Evolutionary conservation across 2,329 filamentous ascomycete species (phyloP).

Genomic region (Coniochaeta hoffmannii): DNA sequence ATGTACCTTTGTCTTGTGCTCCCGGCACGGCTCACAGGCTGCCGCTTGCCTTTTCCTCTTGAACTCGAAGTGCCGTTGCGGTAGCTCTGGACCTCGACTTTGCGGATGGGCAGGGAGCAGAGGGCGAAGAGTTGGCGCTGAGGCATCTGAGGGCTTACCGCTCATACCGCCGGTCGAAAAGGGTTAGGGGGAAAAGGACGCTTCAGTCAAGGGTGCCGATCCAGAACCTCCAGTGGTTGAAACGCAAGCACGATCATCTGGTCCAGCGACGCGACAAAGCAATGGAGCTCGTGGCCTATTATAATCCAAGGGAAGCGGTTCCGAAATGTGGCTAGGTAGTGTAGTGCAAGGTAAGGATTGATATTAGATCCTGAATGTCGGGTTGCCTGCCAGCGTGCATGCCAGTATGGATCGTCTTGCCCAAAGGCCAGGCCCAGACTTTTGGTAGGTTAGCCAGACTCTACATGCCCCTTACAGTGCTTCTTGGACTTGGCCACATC

Average conservation of each 20-base stretch:
- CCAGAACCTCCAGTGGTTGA: neutral
- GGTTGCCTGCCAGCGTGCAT: too few relatives aligned
- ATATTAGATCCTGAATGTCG: too few relatives aligned
- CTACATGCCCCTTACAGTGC: too few relatives aligned
- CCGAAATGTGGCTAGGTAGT: too few relatives aligned
- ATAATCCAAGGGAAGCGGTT: too few relatives aligned
- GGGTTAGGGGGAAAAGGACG: neutral
- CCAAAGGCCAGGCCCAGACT: too few relatives aligned
- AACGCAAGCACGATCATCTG: neutral
- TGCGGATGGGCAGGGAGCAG: neutral
- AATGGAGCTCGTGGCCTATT: too few relatives aligned
- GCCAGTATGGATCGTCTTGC: too few relatives aligned
- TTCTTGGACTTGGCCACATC: too few relatives aligned
- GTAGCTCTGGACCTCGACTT: neutral
- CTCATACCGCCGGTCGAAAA: neutral
- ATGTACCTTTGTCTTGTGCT: constrained; percentile 22
- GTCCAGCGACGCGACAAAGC: neutral
- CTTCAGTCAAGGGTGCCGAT: neutral
- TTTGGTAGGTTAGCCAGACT: too few relatives aligned
- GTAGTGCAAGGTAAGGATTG: too few relatives aligned
- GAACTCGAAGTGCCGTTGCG: constrained; percentile 2
- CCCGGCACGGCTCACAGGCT: constrained; percentile 23
- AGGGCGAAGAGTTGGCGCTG: neutral
- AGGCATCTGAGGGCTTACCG: neutral
- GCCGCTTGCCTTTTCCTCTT: constrained; percentile 9